Conservation (phyloP, 495 filamentous ascomycete genomes). For the Ramalina intermedia region DNA sequence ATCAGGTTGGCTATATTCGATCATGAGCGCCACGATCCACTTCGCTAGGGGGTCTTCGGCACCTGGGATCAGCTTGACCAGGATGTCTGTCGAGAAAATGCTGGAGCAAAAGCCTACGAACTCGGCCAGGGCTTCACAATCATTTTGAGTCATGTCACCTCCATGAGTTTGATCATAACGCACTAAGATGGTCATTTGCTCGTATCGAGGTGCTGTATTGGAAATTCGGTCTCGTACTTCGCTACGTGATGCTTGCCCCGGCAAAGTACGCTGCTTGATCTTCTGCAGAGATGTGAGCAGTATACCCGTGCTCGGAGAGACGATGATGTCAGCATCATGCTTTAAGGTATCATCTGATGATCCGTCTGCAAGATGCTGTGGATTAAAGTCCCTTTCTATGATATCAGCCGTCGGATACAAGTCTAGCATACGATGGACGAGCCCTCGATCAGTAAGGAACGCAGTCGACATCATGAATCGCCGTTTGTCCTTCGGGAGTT, state of each 20-base stretch:
- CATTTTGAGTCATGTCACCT: slow-evolving; percentile 22
- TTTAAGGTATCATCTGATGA: slow-evolving; percentile 22
- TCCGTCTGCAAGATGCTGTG: slow-evolving; percentile 18
- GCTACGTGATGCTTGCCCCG: slow-evolving; percentile 37
- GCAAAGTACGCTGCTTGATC: slow-evolving; percentile 55
- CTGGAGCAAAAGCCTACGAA: slow-evolving; percentile 36
- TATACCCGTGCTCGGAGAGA: slow-evolving; percentile 57
- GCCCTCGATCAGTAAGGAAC: slow-evolving; percentile 26
- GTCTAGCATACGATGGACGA: slow-evolving; percentile 32
- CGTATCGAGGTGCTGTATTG: slow-evolving; percentile 45
- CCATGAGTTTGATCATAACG: slow-evolving; percentile 30
- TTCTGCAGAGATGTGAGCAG: slow-evolving; percentile 58
- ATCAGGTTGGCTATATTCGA: slow-evolving; percentile 10
- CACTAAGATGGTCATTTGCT: slow-evolving; percentile 56
- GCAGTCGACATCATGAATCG: slow-evolving; percentile 34
- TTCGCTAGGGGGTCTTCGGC: slow-evolving; percentile 39
- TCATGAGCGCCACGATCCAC: slow-evolving; percentile 41
- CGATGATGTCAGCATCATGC: slow-evolving; percentile 60
- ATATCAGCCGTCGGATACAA: slow-evolving; percentile 37
- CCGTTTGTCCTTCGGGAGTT: slow-evolving; percentile 7
- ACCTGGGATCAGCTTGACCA: slow-evolving; percentile 41
- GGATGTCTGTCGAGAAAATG: slow-evolving; percentile 24
- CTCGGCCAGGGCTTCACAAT: slow-evolving; percentile 37
- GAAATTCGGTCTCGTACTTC: slow-evolving; percentile 43
- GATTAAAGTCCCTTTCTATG: slow-evolving; percentile 44